These are phyloP conservation scores for Paramyrothecium sp. DNA, from an alignment of 2,329 filamentous ascomycete genomes.

Conservation along the genomic window DNA sequence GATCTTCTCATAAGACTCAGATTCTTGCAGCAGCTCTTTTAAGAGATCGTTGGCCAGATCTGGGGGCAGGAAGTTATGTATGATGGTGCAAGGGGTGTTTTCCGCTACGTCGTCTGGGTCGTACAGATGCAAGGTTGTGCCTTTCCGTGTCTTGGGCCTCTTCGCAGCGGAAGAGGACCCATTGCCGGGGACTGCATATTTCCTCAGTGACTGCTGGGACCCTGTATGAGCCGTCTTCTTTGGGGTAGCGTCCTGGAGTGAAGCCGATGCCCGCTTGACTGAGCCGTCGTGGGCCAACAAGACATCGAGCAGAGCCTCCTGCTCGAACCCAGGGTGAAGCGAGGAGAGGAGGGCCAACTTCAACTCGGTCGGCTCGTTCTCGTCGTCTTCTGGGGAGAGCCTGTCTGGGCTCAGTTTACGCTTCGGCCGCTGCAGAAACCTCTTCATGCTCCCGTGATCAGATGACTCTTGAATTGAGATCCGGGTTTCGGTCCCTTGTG, in stretches of 20 bases:
- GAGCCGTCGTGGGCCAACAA: constrained; percentile 77
- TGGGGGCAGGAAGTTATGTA: constrained; percentile 82
- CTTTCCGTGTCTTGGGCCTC: constrained; percentile 67
- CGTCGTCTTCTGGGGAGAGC: constrained; percentile 24
- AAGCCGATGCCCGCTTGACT: constrained; percentile 62
- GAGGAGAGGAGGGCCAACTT: constrained; percentile 85
- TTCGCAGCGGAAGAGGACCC: constrained; percentile 34
- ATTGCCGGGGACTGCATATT: constrained; percentile 36
- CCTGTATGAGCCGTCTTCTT: constrained; percentile 43
- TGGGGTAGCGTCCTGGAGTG: constrained; percentile 38
- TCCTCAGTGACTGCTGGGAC: constrained; percentile 62
- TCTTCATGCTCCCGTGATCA: constrained; percentile 46
- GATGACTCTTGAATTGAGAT: too few relatives aligned
- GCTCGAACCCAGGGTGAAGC: constrained; percentile 62
- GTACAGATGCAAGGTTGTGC: constrained; percentile 80
- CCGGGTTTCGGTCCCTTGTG: too few relatives aligned
- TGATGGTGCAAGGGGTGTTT: constrained; percentile 86
- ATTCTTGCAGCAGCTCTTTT: constrained; percentile 71
- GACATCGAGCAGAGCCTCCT: constrained; percentile 72
- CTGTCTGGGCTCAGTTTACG: constrained; percentile 38
- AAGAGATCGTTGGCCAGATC: constrained; percentile 73
- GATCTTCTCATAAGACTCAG: constrained; percentile 65
- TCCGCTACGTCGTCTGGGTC: constrained; percentile 76
- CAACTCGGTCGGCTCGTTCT: constrained; percentile 81
- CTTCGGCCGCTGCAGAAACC: constrained; percentile 55